phyloP scores from a whole-genome alignment of 2,329 filamentous ascomycete genomes.

The Truncatella angustata region DNA sequence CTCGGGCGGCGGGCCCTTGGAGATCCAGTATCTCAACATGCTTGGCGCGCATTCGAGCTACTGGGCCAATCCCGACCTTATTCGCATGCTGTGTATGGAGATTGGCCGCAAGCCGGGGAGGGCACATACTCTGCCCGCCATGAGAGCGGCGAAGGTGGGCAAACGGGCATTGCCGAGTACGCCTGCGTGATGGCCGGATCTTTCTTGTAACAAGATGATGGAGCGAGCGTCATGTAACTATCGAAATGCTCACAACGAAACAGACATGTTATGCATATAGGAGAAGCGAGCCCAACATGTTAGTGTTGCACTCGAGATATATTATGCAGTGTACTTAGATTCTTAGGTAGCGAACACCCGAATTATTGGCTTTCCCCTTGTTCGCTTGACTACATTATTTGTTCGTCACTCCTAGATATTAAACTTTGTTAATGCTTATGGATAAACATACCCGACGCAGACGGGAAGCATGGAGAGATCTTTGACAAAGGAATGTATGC shows the following conservation, averaged over 20 bases:
- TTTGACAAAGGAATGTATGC: slow-evolving; percentile 19
- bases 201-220: too few relatives aligned
- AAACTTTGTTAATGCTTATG: too few relatives aligned
- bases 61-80: slow-evolving; percentile 84
- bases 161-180: slow-evolving; percentile 33
- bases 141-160: slow-evolving; percentile 56
- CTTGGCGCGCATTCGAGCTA: slow-evolving; percentile 92
- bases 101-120: slow-evolving; percentile 73
- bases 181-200: background rate
- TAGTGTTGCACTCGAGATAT: too few relatives aligned
- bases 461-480: background rate
- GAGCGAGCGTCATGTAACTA: too few relatives aligned
- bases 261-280: too few relatives aligned
- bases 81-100: slow-evolving; percentile 87
- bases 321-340: too few relatives aligned
- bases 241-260: too few relatives aligned
- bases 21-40: slow-evolving; percentile 98
- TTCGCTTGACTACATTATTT: too few relatives aligned
- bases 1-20: slow-evolving; percentile 80
- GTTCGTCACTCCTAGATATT: too few relatives aligned
- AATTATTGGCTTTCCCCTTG: too few relatives aligned
- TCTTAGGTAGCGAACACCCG: too few relatives aligned
- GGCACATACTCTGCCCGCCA: slow-evolving; percentile 52
- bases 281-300: too few relatives aligned
- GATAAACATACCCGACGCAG: background rate